Base-by-base conservation (phyloP, 176 grass and related monocot genomes). In the Eleusine coracana region DNA sequence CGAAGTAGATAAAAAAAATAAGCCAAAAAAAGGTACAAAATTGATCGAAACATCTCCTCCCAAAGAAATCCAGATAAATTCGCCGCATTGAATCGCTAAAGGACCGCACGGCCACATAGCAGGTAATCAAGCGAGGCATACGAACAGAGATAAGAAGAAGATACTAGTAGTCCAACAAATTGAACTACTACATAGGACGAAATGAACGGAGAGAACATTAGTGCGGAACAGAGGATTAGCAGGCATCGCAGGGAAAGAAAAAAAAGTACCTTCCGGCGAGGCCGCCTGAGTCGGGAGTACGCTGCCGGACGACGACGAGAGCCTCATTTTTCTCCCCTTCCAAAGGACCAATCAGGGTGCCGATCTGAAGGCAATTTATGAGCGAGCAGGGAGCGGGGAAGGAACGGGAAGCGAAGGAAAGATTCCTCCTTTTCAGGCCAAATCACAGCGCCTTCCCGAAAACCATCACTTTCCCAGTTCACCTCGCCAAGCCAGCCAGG, bases 401-500 rank as follows among this genome's bases (percentile, higher is more conserved):
- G 78, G 58, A 72, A 60, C 66, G 29, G 74, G 66, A 50, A 69
- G 74, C 80, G 84, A 9, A 82, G 80, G 80, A 87, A 90, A 90
- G 80, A 84, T 80, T 90, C 88, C 84, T 84, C 88, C 88, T 90
- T 90, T 90, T 84, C 38, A 75, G 84, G 75, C 69, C 62, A 90
- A 87, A 90, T 90, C 80, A 75, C 80, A 87, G 84, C 62, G 69
- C 80, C 88, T 90, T 90, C 88, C 88, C 61, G 41, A 90, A 90
- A 90, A 59, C 60, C 79, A 83, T 90, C 79, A 34, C 74, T 90
- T 86, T 83, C 74, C 56, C 64, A 8, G 70, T 67, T 74, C 87
- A 67, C 75, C 68, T 88, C 74, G 80, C 50, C 76, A 68, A 79
- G 76, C 68, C 74, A 29, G 78, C 56, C 21, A 23, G 56, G 3